Evolutionary conservation across 257 asterid species (phyloP).

Genomic region (Buddleja alternifolia): DNA sequence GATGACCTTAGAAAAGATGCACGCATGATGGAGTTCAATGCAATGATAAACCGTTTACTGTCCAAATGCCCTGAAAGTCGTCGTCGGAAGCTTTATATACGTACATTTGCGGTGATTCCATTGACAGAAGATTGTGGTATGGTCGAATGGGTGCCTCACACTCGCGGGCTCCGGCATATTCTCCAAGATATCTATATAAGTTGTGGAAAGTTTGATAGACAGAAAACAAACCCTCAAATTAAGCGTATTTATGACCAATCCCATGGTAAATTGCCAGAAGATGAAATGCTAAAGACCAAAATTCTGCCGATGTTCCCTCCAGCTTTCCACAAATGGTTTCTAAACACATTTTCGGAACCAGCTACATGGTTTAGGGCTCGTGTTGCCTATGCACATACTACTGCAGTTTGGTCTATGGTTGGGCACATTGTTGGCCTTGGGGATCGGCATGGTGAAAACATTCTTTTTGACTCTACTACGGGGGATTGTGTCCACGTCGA

Average conservation of each 20-base stretch:
- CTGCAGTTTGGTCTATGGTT: conserved; percentile 99
- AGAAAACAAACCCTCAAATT: conserved; percentile 86
- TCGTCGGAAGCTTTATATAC: conserved; percentile 90
- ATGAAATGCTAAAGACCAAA: conserved; percentile 80
- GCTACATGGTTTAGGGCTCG: conserved; percentile 99
- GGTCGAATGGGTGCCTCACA: conserved; percentile 99
- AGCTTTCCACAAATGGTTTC: conserved; percentile 90
- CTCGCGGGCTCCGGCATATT: conserved; percentile 92
- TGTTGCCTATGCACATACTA: conserved; percentile 87
- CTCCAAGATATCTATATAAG: conserved; percentile 93
- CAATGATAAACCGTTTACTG: conserved; percentile 91
- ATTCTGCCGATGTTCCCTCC: conserved; percentile 98
- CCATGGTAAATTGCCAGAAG: conserved; percentile 83
- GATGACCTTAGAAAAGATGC: conserved; percentile 99
- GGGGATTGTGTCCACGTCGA: conserved; percentile 99
- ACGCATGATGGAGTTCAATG: conserved; percentile 98
- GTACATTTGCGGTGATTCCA: conserved; percentile 96
- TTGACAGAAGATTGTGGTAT: conserved; percentile 98
- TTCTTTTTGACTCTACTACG: conserved; percentile 92
- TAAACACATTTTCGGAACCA: conserved; percentile 94
- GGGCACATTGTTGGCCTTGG: conserved; percentile 99
- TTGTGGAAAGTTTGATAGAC: conserved; percentile 89
- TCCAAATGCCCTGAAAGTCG: conserved; percentile 93
- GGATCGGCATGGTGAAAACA: conserved; percentile 97
- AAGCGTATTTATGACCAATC: conserved; percentile 92